Evolutionary conservation across 805 yeast genomes (phyloP).

Genomic region (Millerozyma miso): DNA sequence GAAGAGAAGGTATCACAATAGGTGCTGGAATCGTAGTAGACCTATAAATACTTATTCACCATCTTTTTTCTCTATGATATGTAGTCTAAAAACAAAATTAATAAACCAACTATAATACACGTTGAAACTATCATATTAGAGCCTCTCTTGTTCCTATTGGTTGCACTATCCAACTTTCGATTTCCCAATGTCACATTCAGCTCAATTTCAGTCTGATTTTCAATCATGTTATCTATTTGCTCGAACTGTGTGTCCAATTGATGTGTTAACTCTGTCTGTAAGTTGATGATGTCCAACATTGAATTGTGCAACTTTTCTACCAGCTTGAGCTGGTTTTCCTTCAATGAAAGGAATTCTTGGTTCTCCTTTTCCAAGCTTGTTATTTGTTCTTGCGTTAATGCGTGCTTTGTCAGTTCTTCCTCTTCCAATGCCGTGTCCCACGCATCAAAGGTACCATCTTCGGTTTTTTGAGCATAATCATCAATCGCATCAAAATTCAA

Average conservation of each 20-base stretch:
- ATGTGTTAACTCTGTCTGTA: constrained; percentile 69
- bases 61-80: constrained; percentile 14
- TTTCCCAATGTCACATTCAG: constrained; percentile 69
- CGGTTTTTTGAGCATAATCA: not conserved
- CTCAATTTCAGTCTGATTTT: constrained; percentile 64
- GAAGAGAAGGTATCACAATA: constrained; percentile 65
- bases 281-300: constrained; percentile 65
- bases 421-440: constrained; percentile 8
- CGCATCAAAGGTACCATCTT: constrained; percentile 6
- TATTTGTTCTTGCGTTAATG: constrained; percentile 50
- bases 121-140: constrained; percentile 34
- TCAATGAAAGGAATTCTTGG: constrained; percentile 48
- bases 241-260: constrained; percentile 73
- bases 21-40: constrained; percentile 56
- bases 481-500: constrained; percentile 13
- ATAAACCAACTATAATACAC: constrained; percentile 30
- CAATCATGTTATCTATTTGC: constrained; percentile 57
- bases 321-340: constrained; percentile 56
- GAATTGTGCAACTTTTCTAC: constrained; percentile 59
- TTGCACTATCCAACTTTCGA: constrained; percentile 63
- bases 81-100: constrained; percentile 35
- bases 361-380: constrained; percentile 59
- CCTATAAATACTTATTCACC: constrained; percentile 5
- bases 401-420: constrained; percentile 10
- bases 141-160: constrained; percentile 51